A percentile compares a stretch with the other conserved stretches of the same genome.
These are phyloP conservation scores for Dillenia suffruticosa DNA, from an alignment of 164 flowering plant genomes.

Conservation along the genomic window DNA sequence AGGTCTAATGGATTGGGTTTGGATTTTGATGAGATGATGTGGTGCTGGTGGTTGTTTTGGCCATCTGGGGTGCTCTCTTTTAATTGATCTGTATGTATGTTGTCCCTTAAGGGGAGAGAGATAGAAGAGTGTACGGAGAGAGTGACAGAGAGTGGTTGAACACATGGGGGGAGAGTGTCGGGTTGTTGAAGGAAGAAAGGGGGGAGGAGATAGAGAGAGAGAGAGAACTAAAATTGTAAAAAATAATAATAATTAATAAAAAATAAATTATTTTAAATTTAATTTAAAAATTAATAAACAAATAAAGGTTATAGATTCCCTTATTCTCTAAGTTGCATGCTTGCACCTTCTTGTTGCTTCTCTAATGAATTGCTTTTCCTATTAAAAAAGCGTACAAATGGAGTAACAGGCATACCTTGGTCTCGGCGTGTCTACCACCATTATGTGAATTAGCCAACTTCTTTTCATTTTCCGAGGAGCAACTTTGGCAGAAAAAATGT, in stretches of 20 bases:
- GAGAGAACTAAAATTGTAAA: too few relatives aligned
- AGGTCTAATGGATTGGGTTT: conserved; percentile 44
- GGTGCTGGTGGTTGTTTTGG: conserved; percentile 23
- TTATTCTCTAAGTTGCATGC: too few relatives aligned
- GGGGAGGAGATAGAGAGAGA: too few relatives aligned
- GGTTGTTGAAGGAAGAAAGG: too few relatives aligned
- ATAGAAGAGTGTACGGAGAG: neutral
- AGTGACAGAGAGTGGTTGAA: too few relatives aligned
- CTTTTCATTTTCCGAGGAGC: conserved; percentile 56
- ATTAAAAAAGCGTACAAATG: neutral
- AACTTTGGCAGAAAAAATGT: conserved; percentile 66
- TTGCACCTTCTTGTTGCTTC: too few relatives aligned
- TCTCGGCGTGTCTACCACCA: conserved; percentile 41
- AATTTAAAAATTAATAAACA: neutral
- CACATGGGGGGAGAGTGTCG: too few relatives aligned
- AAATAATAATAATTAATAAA: too few relatives aligned
- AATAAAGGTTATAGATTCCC: neutral
- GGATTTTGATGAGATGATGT: conserved; percentile 43
- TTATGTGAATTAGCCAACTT: conserved; percentile 40
- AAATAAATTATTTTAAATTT: neutral
- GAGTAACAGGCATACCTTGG: conserved; percentile 40
- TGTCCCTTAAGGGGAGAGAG: neutral
- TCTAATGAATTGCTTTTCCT: too few relatives aligned
- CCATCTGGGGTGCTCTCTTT: neutral
- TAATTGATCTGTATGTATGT: neutral